Evolutionary conservation across 768 basidiomycete genomes (phyloP).

Genomic region (Kwoniella mangroviensis): DNA sequence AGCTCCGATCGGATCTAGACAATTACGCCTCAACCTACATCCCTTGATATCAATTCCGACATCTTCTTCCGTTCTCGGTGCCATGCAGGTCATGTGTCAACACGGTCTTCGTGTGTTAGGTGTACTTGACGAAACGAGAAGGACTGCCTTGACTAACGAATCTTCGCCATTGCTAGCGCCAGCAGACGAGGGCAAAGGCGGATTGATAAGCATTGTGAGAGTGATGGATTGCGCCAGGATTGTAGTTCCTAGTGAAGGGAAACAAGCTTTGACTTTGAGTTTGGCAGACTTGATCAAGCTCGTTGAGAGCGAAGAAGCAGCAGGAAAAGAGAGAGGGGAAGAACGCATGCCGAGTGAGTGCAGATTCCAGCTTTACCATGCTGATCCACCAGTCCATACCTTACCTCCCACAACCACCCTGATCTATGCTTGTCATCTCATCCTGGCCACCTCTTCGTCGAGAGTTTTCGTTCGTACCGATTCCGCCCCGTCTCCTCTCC

Average conservation of each 20-base stretch:
- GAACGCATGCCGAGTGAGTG: slow-evolving; percentile 45
- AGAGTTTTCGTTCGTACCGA: slow-evolving; percentile 37
- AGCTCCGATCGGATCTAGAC: slow-evolving; percentile 15
- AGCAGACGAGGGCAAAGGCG: slow-evolving; percentile 21
- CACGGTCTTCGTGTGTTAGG: slow-evolving; percentile 40
- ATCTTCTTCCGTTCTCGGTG: slow-evolving; percentile 40
- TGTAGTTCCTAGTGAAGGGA: slow-evolving; percentile 45
- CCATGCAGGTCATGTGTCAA: slow-evolving; percentile 47
- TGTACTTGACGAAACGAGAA: slow-evolving; percentile 22
- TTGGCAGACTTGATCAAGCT: slow-evolving; percentile 37
- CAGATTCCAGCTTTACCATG: background rate
- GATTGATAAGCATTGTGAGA: slow-evolving; percentile 35
- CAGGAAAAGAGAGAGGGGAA: slow-evolving; percentile 37
- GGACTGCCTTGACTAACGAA: background rate
- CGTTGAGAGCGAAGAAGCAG: slow-evolving; percentile 32
- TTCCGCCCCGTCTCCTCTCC: slow-evolving; percentile 18
- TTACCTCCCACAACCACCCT: slow-evolving; percentile 35
- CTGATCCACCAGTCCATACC: slow-evolving; percentile 36
- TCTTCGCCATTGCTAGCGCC: slow-evolving; percentile 28
- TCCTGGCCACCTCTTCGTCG: slow-evolving; percentile 45
- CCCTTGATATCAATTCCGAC: slow-evolving; percentile 41
- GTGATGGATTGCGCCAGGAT: slow-evolving; percentile 35
- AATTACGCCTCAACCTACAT: slow-evolving; percentile 29
- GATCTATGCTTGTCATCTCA: slow-evolving; percentile 41
- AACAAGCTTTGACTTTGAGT: slow-evolving; percentile 39